phyloP scores from a whole-genome alignment of 352 stramenopile genomes.

The Phytophthora citrophthora region DNA sequence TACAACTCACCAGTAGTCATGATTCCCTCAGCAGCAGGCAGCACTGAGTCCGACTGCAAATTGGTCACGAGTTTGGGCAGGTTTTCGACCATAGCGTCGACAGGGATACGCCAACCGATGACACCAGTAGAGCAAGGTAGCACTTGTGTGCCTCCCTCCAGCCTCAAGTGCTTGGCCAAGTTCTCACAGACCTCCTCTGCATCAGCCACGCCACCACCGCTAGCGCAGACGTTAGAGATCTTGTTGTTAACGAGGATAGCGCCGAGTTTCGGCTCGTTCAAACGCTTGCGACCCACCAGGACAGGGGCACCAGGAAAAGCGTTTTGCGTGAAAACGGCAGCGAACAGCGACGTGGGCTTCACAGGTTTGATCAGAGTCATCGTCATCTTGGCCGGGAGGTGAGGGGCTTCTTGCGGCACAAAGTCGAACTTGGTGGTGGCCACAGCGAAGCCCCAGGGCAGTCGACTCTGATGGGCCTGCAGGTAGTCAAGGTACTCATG shows the following conservation, averaged over 20 bases:
- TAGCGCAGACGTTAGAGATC: constrained; percentile 98
- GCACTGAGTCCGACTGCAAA: constrained; percentile 93
- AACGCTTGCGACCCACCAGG: constrained; percentile 89
- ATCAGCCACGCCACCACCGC: constrained; percentile 92
- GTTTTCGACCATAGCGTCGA: constrained; percentile 89
- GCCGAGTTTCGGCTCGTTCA: constrained; percentile 91
- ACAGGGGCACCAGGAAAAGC: constrained; percentile 91
- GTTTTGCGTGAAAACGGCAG: constrained; percentile 92
- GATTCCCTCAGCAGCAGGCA: constrained; percentile 95
- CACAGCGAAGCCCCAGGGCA: constrained; percentile 88
- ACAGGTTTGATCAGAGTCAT: constrained; percentile 89
- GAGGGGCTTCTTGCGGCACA: constrained; percentile 79
- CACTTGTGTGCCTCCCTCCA: constrained; percentile 87
- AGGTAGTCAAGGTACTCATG: constrained; percentile 88
- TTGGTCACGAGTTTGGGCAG: constrained; percentile 82
- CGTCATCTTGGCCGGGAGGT: constrained; percentile 86
- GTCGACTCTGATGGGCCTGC: constrained; percentile 70
- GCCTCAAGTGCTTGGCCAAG: constrained; percentile 88
- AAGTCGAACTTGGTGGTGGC: constrained; percentile 88
- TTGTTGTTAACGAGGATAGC: constrained; percentile 99
- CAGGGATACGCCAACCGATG: constrained; percentile 98
- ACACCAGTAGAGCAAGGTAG: constrained; percentile 97
- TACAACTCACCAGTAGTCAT: constrained; percentile 93
- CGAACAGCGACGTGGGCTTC: constrained; percentile 86
- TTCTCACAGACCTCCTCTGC: constrained; percentile 94